Base-by-base conservation (phyloP, 108 stramenopile genomes). In the Parietichytrium sp. region DNA sequence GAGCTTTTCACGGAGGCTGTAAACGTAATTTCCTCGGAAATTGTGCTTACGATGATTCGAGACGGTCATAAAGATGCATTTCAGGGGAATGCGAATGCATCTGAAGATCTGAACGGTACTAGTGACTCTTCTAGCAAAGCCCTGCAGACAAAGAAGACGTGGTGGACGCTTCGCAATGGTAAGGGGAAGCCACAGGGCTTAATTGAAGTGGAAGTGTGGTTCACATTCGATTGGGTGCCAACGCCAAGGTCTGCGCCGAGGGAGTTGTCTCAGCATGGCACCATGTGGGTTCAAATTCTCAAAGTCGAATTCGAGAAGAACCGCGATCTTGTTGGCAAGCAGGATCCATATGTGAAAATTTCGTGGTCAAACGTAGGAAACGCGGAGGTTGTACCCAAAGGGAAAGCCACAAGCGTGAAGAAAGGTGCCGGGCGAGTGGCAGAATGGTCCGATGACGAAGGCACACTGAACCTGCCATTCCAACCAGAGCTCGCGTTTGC, bases 201-300 rank as follows among this genome's bases (percentile, higher is more conserved):
- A 6, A n/a, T 72, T 6, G 38, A 72, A 2, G 10, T 72, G 0
- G 38, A 16, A 15, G 16, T 72, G 10, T 33, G 42, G 10, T 72
- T 72, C 61, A 72, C 61, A 6, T 33, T 45, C 36, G 61, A 72
- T 20, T 72, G 61, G 61, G 25, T 23, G 61, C 61, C 61, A 7
- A n/a, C 42, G 6, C 33, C 33, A 12, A 16, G 61, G 33, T 42
- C 10, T 6, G 42, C 61, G 16, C 61, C 33, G 16, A n/a, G 38
- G 29, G 61, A 72, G 42, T 42, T 72, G 13, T 25, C 45, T 23
- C 6, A 23, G 23, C 29, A 33, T 6, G 61, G 61, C 10, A 6
- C 18, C 6, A 42, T 72, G 16, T 6, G 20, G 10, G 33, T 72
- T 3, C 29, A 72, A 10, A 25, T 72, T 6, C 38, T 45, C 10